Evolutionary conservation across 1,284 basidiomycete species (phyloP).

Genomic region (Apiotrichum laibachii): DNA sequence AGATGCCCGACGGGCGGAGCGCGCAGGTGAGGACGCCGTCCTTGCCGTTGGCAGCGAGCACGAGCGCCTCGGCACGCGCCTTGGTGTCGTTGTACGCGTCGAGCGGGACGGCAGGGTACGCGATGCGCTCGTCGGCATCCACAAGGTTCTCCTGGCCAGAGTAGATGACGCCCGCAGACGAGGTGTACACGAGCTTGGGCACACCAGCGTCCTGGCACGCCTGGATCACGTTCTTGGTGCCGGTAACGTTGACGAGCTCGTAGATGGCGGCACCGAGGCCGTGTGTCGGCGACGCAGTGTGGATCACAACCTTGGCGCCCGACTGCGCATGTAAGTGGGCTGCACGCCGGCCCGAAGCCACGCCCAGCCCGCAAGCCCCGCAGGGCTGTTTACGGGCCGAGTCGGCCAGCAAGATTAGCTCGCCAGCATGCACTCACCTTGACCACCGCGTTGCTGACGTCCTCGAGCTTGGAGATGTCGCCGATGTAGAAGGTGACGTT

Average conservation of each 20-base stretch:
- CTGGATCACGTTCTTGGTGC: slow-evolving; percentile 80
- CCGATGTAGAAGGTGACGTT: slow-evolving; percentile 82
- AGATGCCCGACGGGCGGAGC: slow-evolving; percentile 91
- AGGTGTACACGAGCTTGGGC: slow-evolving; percentile 89
- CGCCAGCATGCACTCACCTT: slow-evolving; percentile 58
- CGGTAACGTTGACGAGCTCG: slow-evolving; percentile 91
- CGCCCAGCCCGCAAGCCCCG: too few species aligned
- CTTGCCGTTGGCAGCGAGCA: slow-evolving; percentile 80
- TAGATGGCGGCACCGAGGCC: slow-evolving; percentile 71
- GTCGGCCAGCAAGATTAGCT: not conserved
- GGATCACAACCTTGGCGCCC: slow-evolving; percentile 81
- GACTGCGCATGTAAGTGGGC: slow-evolving; percentile 52
- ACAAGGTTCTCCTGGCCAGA: slow-evolving; percentile 72
- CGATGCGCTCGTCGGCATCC: slow-evolving; percentile 84
- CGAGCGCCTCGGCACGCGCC: slow-evolving; percentile 78
- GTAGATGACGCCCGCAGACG: slow-evolving; percentile 89
- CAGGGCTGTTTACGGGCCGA: not conserved
- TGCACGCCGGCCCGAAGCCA: too few species aligned
- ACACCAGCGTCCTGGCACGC: slow-evolving; percentile 71
- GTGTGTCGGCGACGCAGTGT: slow-evolving; percentile 88
- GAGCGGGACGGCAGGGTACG: slow-evolving; percentile 69
- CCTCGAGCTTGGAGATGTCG: slow-evolving; percentile 74
- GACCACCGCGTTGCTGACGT: slow-evolving; percentile 67
- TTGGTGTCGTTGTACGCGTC: slow-evolving; percentile 98
- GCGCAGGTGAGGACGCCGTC: slow-evolving; percentile 83